Evolutionary conservation across 2,329 filamentous ascomycete species (phyloP), one percentile per base, ranked within the genome.

Genomic region (Mycosphaerella sp.): DNA sequence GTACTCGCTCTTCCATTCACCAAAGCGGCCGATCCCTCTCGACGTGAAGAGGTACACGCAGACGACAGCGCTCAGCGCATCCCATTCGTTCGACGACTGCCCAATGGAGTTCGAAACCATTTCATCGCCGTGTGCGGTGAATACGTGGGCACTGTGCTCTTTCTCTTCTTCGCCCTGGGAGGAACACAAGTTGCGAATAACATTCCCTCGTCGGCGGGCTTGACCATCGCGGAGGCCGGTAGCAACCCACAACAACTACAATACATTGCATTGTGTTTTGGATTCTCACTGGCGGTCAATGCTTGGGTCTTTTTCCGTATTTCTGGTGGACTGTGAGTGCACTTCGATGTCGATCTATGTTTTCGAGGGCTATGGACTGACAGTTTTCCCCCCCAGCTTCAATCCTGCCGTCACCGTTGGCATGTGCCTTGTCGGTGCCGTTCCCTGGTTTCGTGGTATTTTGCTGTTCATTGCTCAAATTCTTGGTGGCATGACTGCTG

Each of bases 121-220:
- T 63, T 68, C 58, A 57, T 68, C 6, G 66, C 67, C 26, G 61
- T 64, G 55, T 53, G 52, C 43, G 70, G 69, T 46, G 73, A 76
- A 51, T 75, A 71, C 46, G 71, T 74, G 9, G 73, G 73, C 34
- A 75, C 73, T 1, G 69, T 72, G 6, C 68, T 76, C 54, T 75
- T 76, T 51, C 66, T 76, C 26, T 75, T 70, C 67, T 74, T 76
- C 53, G 73, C 73, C 17, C 69, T 76, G 40, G 65, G 67, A 0
- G 73, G 71, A 5, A 73, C 73, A 0, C 73, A 75, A 53, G 72
- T 75, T 14, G 73, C 73, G 60, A 74, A 74, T 58, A 72, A 64
- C 61, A 61, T 68, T 50, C 54, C 66, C 41, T 60, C 63, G 2
- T 64, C 64, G 1, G 54, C 68, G 14, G 62, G 66, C n/a, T 62